Base-by-base conservation (phyloP, 2,329 filamentous ascomycete genomes). In the Chaetomium sp. region DNA sequence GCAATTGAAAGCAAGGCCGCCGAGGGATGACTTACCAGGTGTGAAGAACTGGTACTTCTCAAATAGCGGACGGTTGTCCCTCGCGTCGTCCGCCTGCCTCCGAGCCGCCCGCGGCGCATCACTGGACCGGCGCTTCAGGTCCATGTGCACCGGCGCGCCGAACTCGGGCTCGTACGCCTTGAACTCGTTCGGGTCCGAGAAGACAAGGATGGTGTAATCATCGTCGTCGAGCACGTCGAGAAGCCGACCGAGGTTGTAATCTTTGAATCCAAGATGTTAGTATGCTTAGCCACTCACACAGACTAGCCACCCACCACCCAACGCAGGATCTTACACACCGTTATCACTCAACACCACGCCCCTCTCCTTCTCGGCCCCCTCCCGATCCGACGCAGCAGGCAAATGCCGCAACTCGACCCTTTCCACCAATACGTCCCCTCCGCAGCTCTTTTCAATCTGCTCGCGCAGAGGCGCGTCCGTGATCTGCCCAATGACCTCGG, bases 31-130 rank as follows among this genome's bases (percentile, higher is more conserved):
- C 79, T 65, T 74, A 92, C 89, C 89, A 66, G 91, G 89, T 9
- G 87, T 92, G 64, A 99, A 87, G 75, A 91, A 97, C 69, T 96
- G 88, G 71, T 99, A 99, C 71, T 88, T 91, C 72, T 95, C 88
- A 66, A 99, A 97, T 44, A 95, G 72, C 4, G 82, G 77, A 35
- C 78, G 70, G 38, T 71, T 76, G 19, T 43, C 35, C 6, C 69
- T 74, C 52, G 60, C 66, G 57, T 80, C 76, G 12, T 68, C 66
- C 14, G 72, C 71, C 54, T 70, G 73, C 61, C 60, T 59, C n/a
- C 59, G 63, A 14, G 65, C 51, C 14, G 59, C 49, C 33, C 44
- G 37, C n/a, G 59, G 53, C n/a, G 63, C 62, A 33, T 63, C 62
- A 19, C 71, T 65, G 6, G 73, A 58, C 53, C 74, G 71, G 62